Evolutionary conservation across 306 rosid genomes (phyloP), one percentile per base, ranked within the genome.

Genomic region (Heteromeles arbutifolia): DNA sequence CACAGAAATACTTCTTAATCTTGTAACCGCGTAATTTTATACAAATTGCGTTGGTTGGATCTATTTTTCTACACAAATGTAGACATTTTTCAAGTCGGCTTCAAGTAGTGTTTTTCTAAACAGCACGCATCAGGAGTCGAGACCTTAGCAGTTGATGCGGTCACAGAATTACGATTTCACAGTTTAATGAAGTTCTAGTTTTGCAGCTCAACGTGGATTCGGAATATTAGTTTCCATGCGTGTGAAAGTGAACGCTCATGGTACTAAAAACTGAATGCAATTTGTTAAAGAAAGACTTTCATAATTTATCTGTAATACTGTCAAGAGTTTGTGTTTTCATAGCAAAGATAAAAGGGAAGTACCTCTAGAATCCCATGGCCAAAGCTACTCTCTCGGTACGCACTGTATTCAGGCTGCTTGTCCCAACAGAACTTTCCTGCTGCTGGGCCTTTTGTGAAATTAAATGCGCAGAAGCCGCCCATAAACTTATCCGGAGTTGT

Each of bases 331-430:
- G 24, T 41, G 24, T 29, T 29, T 44, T 11, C 21, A 34, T 22
- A 37, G 44, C 17, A 59, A 54, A 62, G 52, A 54, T 64, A 34
- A 34, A 73, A 62, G 57, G 1, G 66, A 8, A 6, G 45, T 28
- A 91, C 98, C 98, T 92, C 97, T 32, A 94, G 86, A 86, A 92
- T 90, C 12, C 98, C 98, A 79, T 94, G 98, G 41, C 98, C 98
- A 8, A 92, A 94, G 85, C 98, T 94, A 73, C 96, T 91, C 80
- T 94, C 98, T 82, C 97, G 84, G 72, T 84, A 88, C 22, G 98
- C 98, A 56, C 98, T 94, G 37, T 88, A 92, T 24, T 88, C 95
- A 11, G 97, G 98, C 75, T 94, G 98, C 72, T 44, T 78, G 50
- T 91, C 90, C 98, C 98, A 92, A 84, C 98, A 94, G 86, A 94